Base-by-base conservation (phyloP, 2,329 filamentous ascomycete genomes). In the Botrytis byssoidea region DNA sequence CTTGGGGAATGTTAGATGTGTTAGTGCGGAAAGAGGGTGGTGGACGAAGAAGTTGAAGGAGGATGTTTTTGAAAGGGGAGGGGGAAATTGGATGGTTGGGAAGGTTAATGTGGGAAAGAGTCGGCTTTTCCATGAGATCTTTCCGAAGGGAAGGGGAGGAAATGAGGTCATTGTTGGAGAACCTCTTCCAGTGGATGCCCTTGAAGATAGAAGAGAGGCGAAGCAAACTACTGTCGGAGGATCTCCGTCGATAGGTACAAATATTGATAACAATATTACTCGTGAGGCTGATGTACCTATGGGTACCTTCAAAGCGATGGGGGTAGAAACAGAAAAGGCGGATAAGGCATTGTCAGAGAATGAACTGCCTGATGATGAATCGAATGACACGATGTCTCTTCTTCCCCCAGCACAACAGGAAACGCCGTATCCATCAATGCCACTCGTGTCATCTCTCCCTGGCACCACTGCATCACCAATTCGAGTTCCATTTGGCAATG, bases 81-180 rank as follows among this genome's bases (percentile, higher is more conserved):
- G 95, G 7, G 96, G 91, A 25, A 91, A 93, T 25, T 99, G 96
- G 95, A 91, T 99, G 86, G 92, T 99, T 4, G 96, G 96, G n/a
- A 98, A 97, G 82, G 94, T 94, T 76, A 99, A 99, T 80, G 97
- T 98, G 3, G 97, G 96, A 37, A 99, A 99, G 83, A 98, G 95
- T 78, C 92, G 92, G 80, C 87, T 99, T 3, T 97, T 98, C 75
- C 91, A 96, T 78, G 88, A 90, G 7, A 90, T 98, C 97, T 95
- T 79, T 95, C 97, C 6, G 95, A 92, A 85, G 90, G 90, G 40
- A 86, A 85, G 83, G 74, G 80, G 80, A 74, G 77, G 79, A 3
- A 55, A 71, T 66, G 6, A 74, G 55, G 48, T 73, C n/a, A 18
- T 71, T 29, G 18, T 60, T 44, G 71, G 71, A 29, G 32, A 73